Evolutionary conservation across 495 filamentous ascomycete species (phyloP), one percentile per base, ranked within the genome.

Genomic region (Talaromyces ruber): DNA sequence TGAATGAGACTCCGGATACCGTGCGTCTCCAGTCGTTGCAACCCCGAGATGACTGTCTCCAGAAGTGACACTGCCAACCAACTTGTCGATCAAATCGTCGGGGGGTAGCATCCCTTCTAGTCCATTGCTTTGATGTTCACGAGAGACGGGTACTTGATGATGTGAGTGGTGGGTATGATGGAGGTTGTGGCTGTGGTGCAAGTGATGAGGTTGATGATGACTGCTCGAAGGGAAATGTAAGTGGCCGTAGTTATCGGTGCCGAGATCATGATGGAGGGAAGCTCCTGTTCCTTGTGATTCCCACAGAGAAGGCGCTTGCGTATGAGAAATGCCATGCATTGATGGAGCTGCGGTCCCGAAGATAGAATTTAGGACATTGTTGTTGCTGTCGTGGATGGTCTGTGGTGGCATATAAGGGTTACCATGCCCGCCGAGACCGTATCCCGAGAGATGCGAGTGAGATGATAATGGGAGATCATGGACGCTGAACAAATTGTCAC

Each of bases 21-120:
- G 59, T 30, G 59, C 21, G 43, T 60, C 37, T 34, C 22, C 43
- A 60, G 26, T 25, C 50, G 59, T 30, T 18, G 59, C 8, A 22
- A 26, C 59, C 2, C 43, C 43, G 3, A 60, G 26, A 47, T 60
- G 59, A 50, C 45, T 47, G 7, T 70, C 74, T 34, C 26, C 51
- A 4, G 68, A 71, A 50, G 74, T 67, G 58, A 78, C 72, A 18
- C 70, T 71, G 26, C 75, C 71, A 34, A 78, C 74, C 22, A 77
- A 57, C 64, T 76, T 79, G 51, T 74, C 72, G 64, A 77, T 72
- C 57, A 79, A 66, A 60, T 78, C 74, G 18, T 78, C 76, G 1
- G 71, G 64, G n/a, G 72, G 67, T 62, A 76, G 54, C 8, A 77
- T 61, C 3, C 69, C 70, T 52, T 79, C 75, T 26, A 78, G 73